These are phyloP conservation scores for Dimocarpus longan DNA, from an alignment of 345 rosid genomes.

Conservation along the genomic window DNA sequence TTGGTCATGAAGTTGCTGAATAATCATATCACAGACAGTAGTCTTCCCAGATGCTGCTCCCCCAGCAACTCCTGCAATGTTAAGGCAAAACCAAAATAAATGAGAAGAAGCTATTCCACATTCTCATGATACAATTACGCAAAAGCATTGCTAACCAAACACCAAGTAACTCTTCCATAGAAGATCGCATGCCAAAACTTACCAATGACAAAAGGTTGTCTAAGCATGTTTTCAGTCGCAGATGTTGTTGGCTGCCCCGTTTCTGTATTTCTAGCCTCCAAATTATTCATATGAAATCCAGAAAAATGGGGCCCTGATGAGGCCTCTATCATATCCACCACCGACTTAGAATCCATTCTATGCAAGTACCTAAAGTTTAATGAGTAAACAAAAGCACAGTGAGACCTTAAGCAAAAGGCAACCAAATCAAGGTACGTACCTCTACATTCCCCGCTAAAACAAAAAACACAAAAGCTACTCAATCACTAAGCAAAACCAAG, in stretches of 20 bases:
- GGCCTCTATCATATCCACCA: conserved; percentile 86
- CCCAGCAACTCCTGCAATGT: conserved; percentile 82
- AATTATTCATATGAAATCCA: conserved; percentile 79
- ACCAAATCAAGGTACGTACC: background rate
- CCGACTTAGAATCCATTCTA: conserved; percentile 61
- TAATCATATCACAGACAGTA: conserved; percentile 97
- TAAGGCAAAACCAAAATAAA: conserved; percentile 6
- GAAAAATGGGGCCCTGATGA: conserved; percentile 87
- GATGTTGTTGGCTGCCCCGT: conserved; percentile 52
- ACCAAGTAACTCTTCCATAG: background rate
- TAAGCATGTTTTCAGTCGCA: conserved; percentile 50
- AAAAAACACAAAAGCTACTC: background rate
- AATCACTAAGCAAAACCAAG: background rate
- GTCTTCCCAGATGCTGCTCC: conserved; percentile 99
- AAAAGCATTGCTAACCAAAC: background rate
- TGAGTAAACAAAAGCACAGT: background rate
- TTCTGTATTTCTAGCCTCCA: conserved; percentile 39
- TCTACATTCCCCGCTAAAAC: background rate
- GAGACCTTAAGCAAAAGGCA: conserved; percentile 9
- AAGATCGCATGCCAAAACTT: conserved; percentile 21
- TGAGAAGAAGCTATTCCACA: background rate
- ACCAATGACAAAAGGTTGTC: conserved; percentile 96
- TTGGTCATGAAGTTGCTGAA: conserved; percentile 99
- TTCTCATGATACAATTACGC: background rate
- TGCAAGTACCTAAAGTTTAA: conserved; percentile 25